Evolutionary conservation across 768 basidiomycete genomes (phyloP).

Genomic region (Boletus patriciae): DNA sequence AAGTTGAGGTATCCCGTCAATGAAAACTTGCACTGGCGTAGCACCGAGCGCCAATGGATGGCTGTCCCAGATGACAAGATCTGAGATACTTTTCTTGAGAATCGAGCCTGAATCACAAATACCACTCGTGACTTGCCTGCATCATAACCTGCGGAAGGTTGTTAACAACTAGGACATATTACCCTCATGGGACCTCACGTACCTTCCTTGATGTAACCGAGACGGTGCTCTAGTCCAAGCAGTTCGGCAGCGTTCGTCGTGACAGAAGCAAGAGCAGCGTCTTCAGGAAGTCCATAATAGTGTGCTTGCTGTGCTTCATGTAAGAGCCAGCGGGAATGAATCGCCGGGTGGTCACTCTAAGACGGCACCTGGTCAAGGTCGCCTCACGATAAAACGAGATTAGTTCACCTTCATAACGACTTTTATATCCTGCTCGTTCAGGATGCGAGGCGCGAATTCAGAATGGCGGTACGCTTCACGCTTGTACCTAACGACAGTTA

Average conservation of each 20-base stretch:
- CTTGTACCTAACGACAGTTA: conserved; percentile 44
- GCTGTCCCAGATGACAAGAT: conserved; percentile 64
- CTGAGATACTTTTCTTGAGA: conserved; percentile 25
- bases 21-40: conserved; percentile 77
- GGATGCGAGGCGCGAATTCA: conserved; percentile 55
- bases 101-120: neutral
- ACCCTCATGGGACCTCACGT: neutral
- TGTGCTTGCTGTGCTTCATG: conserved; percentile 86
- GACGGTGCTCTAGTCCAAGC: conserved; percentile 76
- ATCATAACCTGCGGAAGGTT: conserved; percentile 54
- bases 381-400: neutral
- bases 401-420: conserved; percentile 51
- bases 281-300: conserved; percentile 72
- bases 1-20: conserved; percentile 78
- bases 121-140: conserved; percentile 40
- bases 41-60: conserved; percentile 80
- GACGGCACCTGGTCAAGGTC: neutral
- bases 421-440: conserved; percentile 48
- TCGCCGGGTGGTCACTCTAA: conserved; percentile 65
- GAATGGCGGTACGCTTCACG: conserved; percentile 57
- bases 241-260: conserved; percentile 70
- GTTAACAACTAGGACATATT: conserved; percentile 1
- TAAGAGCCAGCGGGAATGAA: conserved; percentile 72
- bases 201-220: conserved; percentile 74
- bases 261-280: conserved; percentile 71